phyloP scores from a whole-genome alignment of 495 filamentous ascomycete genomes.

The Hyaloscypha hepaticicola region DNA sequence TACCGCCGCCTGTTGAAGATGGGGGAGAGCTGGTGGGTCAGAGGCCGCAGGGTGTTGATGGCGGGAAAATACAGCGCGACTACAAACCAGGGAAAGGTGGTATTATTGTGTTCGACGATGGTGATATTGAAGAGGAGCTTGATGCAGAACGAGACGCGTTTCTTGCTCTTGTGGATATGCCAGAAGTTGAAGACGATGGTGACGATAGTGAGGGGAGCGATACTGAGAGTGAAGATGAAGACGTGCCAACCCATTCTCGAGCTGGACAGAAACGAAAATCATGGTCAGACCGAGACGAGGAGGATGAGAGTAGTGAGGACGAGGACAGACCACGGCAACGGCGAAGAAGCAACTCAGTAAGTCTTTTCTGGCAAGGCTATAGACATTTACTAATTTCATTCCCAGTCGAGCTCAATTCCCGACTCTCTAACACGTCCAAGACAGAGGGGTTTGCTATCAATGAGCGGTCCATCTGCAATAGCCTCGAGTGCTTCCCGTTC shows the following conservation, averaged over 20 bases:
- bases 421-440: constrained; percentile 49
- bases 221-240: constrained; percentile 35
- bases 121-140: constrained; percentile 91
- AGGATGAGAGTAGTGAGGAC: constrained; percentile 60
- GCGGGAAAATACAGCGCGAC: constrained; percentile 65
- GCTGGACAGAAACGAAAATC: constrained; percentile 76
- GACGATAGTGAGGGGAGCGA: constrained; percentile 44
- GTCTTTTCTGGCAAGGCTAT: constrained; percentile 29
- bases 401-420: constrained; percentile 59
- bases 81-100: constrained; percentile 79
- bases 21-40: constrained; percentile 49
- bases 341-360: constrained; percentile 83
- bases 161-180: constrained; percentile 81
- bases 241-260: constrained; percentile 21
- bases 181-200: constrained; percentile 74
- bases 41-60: constrained; percentile 48
- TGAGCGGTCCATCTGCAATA: constrained; percentile 41
- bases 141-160: constrained; percentile 74
- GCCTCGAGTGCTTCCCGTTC: constrained; percentile 51
- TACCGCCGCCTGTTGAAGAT: constrained; percentile 36
- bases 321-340: constrained; percentile 66
- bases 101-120: constrained; percentile 91
- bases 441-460: constrained; percentile 48
- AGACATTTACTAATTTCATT: constrained; percentile 13
- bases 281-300: constrained; percentile 71